Evolutionary conservation across 1,139 yeast species (phyloP), one percentile per base, ranked within the genome.

Genomic region (Geotrichum klebahnii): DNA sequence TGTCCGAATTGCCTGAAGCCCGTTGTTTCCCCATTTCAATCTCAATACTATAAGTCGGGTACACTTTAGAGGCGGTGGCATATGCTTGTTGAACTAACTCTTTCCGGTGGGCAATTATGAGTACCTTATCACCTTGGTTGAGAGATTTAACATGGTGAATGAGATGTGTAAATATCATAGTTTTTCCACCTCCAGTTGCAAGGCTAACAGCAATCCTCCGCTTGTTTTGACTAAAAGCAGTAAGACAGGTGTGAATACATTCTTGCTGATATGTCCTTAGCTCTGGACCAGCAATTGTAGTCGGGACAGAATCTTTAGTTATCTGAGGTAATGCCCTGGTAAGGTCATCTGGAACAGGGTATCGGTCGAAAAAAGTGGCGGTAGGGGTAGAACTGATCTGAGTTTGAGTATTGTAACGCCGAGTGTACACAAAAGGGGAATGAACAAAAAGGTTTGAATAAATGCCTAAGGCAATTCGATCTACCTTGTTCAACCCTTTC

Each of bases 181-280:
- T 90, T 60, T 90, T 90, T 1, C 97, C 98, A 16, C 96, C 94
- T 0, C 98, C 98, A 0, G 97, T 92, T 4, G 97, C 96, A 46
- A 92, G 66, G 14, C 89, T 85, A 1, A 88, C 89, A 0, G 94
- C 97, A 1, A 89, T 78, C 44, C 95, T 71, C 20, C 73, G 67
- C 3, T 71, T 63, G 0, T 83, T 81, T 0, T 66, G 59, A 0
- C 59, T 55, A 3, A 87, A 66, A 0, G 88, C 78, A 0, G 66
- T 59, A 1, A 80, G 59, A 24, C 92, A 79, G 0, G 75, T 65
- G 0, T 76, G 63, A 1, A 89, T 77, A 41, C 96, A 92, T 42
- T 83, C 81, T 40, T 73, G 64, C 63, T 90, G 97, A 60, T 90
- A 90, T 17, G 78, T 80, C 31, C 85, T 66, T 2, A 80, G 70